Evolutionary conservation across 2,329 filamentous ascomycete species (phyloP), one percentile per base, ranked within the genome.

Genomic region (Arachnopeziza araneosa): DNA sequence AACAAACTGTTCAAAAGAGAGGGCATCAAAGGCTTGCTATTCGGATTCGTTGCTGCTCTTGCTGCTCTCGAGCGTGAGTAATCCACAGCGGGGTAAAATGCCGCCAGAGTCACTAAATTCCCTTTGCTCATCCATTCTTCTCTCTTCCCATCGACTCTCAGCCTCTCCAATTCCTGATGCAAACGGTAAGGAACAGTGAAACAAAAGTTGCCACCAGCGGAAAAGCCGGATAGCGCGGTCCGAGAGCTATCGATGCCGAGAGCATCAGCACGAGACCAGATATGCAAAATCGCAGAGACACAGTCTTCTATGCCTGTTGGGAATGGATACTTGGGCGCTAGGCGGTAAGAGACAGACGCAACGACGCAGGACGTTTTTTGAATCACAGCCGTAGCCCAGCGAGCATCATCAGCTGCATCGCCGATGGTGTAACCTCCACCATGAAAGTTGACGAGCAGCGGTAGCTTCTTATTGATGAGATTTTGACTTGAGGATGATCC

Each of bases 241-340:
- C 59, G 55, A 0, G 55, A 58, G 6, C 58, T 54, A 44, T 68
- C 62, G 48, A 67, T 36, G 7, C 60, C 50, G 1, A 63, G 52
- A 24, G 63, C 58, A 2, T 56, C 52, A 0, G 66, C 62, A 50
- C 66, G 60, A 2, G 49, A 24, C 60, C 65, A 68, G 2, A 67
- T 36, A 36, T 60, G 68, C n/a, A 83, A 80, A 52, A 82, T 63
- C 8, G 69, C 72, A 4, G 70, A 68, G 21, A 65, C 70, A 56
- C 73, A 82, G 68, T 88, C 86, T 64, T 88, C 83, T 1, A 88
- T 78, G 0, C 83, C 80, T 0, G 80, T 81, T 0, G 85, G 85
- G 67, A 86, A 87, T 0, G 84, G 84, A 64, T 80, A 76, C 61
- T 80, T 79, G 0, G 86, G 85, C 0, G 85, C 83, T 1, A 87